phyloP scores from a whole-genome alignment of 2,329 filamentous ascomycete species.

The Aspergillus sp. region DNA sequence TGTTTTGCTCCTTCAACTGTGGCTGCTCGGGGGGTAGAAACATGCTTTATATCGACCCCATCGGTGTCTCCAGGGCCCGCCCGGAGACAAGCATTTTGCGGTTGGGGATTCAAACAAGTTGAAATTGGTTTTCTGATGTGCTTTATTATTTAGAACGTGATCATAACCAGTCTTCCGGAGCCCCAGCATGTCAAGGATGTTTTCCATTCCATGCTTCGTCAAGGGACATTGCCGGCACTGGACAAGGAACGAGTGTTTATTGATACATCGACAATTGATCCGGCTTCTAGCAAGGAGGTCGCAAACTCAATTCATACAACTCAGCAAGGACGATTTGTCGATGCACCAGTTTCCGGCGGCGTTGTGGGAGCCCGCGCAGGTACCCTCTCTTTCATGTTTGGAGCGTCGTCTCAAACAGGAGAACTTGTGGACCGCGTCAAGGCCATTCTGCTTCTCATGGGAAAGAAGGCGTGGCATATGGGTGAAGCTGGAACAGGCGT shows the following conservation, averaged over 20 bases:
- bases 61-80: not conserved
- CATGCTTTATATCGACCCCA: not conserved
- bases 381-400: slow-evolving; percentile 95
- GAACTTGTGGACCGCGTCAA: slow-evolving; percentile 64
- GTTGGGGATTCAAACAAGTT: not conserved
- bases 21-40: not conserved
- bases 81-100: not conserved
- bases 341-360: slow-evolving; percentile 95
- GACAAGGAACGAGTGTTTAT: slow-evolving; percentile 75
- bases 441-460: slow-evolving; percentile 76
- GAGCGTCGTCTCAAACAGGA: slow-evolving; percentile 52
- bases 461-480: slow-evolving; percentile 80
- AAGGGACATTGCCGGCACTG: slow-evolving; percentile 50
- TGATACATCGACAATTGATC: slow-evolving; percentile 96
- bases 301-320: slow-evolving; percentile 68
- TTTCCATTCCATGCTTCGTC: slow-evolving; percentile 71
- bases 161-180: slow-evolving; percentile 87
- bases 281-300: slow-evolving; percentile 75
- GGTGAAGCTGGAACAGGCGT: slow-evolving; percentile 82
- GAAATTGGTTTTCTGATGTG: slow-evolving; percentile 8
- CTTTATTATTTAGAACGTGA: slow-evolving; percentile 62
- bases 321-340: slow-evolving; percentile 75
- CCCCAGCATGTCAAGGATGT: slow-evolving; percentile 83
- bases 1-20: not conserved
- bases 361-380: slow-evolving; percentile 87